Conservation (phyloP, 2,329 filamentous ascomycete species). For the Alternaria rosae region DNA sequence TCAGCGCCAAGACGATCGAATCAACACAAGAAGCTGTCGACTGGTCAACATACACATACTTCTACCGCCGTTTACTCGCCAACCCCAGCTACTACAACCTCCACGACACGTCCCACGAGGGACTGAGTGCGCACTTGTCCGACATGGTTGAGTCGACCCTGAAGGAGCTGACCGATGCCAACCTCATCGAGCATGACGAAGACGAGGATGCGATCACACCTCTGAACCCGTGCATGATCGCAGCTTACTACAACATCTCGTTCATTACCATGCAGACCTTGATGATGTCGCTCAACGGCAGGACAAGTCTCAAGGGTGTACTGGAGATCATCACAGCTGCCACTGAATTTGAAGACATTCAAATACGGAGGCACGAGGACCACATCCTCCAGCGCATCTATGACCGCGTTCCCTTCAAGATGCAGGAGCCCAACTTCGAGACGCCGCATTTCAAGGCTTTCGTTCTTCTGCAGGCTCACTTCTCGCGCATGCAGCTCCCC, state of each 20-base stretch:
- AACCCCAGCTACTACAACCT: constrained; percentile 97
- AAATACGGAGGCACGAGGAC: constrained; percentile 92
- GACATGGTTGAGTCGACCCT: constrained; percentile 93
- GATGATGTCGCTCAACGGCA: constrained; percentile 83
- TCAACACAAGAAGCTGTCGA: constrained; percentile 97
- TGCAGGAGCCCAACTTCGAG: constrained; percentile 83
- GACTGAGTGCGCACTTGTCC: constrained; percentile 91
- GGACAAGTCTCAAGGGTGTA: constrained; percentile 95
- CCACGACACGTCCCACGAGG: constrained; percentile 86
- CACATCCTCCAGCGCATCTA: constrained; percentile 89
- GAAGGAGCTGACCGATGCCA: constrained; percentile 88
- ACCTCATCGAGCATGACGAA: constrained; percentile 95
- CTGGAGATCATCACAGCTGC: constrained; percentile 97
- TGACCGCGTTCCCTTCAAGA: constrained; percentile 93
- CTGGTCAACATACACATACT: constrained; percentile 98
- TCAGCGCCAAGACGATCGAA: constrained; percentile 93
- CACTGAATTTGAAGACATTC: constrained; percentile 93
- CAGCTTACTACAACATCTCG: constrained; percentile 98
- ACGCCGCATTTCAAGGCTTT: constrained; percentile 99
- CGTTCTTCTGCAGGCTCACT: constrained; percentile 95
- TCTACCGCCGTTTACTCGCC: constrained; percentile 91
- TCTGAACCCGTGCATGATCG: constrained; percentile 96
- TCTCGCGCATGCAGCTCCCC: constrained; percentile 94
- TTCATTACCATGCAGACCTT: constrained; percentile 99
- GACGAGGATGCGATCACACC: constrained; percentile 85